Conservation (phyloP, 1,284 basidiomycete genomes). For the Ganoderma resinaceum region DNA sequence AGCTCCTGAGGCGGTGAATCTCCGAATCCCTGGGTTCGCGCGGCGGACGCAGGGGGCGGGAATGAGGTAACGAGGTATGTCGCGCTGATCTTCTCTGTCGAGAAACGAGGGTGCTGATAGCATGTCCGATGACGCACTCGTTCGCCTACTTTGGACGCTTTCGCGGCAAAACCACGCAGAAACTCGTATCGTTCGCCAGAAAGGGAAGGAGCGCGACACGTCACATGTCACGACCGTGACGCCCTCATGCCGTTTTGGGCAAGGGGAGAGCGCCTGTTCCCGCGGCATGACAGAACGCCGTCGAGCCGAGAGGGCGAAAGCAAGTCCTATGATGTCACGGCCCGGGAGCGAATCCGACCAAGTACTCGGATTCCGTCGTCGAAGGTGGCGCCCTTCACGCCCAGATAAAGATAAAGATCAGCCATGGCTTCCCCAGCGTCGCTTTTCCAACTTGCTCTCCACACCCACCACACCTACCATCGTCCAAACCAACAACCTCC, state of each 20-base stretch:
- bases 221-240: conserved; percentile 28
- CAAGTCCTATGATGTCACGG: conserved; percentile 32
- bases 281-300: conserved; percentile 17
- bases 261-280: conserved; percentile 4
- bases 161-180: conserved; percentile 1
- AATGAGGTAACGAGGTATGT: conserved; percentile 1
- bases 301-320: conserved; percentile 18
- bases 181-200: conserved; percentile 11
- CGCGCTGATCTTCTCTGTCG: conserved; percentile 3
- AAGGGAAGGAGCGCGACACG: conserved; percentile 22
- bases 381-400: conserved; percentile 20
- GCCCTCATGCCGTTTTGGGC: conserved; percentile 7
- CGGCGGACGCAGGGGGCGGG: background rate
- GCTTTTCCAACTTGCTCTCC: conserved; percentile 10
- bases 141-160: background rate
- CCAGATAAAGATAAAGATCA: conserved; percentile 36
- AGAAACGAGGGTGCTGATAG: conserved; percentile 29
- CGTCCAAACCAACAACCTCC: conserved; percentile 4
- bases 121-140: conserved; percentile 21
- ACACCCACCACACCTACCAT: conserved; percentile 19
- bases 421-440: conserved; percentile 8
- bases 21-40: conserved; percentile 2
- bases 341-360: conserved; percentile 14
- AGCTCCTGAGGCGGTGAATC: background rate
- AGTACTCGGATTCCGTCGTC: conserved; percentile 9